phyloP scores from a whole-genome alignment of 768 basidiomycete species.

The Pholiota microspora region DNA sequence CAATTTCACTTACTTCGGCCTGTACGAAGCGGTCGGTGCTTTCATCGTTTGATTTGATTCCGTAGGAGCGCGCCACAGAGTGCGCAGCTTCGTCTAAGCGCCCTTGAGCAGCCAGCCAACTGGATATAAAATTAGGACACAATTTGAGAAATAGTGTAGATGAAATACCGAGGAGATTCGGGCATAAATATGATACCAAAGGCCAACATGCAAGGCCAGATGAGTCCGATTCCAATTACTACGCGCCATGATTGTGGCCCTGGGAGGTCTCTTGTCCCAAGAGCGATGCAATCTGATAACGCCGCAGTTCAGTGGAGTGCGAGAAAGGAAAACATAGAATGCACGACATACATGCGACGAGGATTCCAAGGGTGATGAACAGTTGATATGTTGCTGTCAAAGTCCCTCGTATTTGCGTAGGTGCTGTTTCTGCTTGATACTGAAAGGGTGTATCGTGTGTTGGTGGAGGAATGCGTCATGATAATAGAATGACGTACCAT shows the following conservation, averaged over 20 bases:
- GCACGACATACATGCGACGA: slow-evolving; percentile 53
- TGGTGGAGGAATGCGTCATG: too few species aligned
- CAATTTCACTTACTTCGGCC: slow-evolving; percentile 56
- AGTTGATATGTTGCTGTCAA: slow-evolving; percentile 61
- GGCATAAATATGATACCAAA: slow-evolving; percentile 70
- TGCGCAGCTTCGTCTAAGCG: slow-evolving; percentile 45
- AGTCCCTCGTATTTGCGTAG: slow-evolving; percentile 68
- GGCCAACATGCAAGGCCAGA: slow-evolving; percentile 63
- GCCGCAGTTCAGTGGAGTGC: background rate
- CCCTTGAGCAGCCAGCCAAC: slow-evolving; percentile 56
- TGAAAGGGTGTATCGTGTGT: slow-evolving; percentile 17
- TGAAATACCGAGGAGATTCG: slow-evolving; percentile 49
- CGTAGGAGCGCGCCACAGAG: slow-evolving; percentile 48
- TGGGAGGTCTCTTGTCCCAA: slow-evolving; percentile 54
- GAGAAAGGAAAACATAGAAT: background rate
- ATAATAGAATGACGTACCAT: slow-evolving; percentile 37
- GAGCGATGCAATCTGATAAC: slow-evolving; percentile 57
- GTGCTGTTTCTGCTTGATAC: slow-evolving; percentile 75
- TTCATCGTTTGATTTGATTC: slow-evolving; percentile 40
- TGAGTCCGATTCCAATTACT: slow-evolving; percentile 57
- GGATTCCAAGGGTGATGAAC: slow-evolving; percentile 70
- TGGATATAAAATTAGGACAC: slow-evolving; percentile 13
- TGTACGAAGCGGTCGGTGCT: slow-evolving; percentile 39
- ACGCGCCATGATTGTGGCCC: slow-evolving; percentile 59
- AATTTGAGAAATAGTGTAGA: background rate